phyloP scores from a whole-genome alignment of 257 asterid species.

The Solanum acaule region DNA sequence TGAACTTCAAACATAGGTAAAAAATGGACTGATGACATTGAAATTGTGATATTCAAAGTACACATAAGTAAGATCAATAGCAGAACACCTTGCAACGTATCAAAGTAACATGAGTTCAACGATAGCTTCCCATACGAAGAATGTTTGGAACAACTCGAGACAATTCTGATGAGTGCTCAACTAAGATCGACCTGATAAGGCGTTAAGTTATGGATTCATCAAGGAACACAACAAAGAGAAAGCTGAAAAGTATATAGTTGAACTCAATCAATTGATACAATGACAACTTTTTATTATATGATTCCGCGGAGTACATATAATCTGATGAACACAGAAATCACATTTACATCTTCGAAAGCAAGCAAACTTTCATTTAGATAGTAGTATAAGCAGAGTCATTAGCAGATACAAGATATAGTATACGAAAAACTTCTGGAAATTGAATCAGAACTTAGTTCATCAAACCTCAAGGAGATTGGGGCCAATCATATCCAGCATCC shows the following conservation, averaged over 20 bases:
- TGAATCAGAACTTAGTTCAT: neutral
- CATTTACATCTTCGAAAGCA: neutral
- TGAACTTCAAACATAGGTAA: neutral
- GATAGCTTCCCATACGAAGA: neutral
- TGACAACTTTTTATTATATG: neutral
- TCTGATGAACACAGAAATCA: neutral
- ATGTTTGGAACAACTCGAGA: neutral
- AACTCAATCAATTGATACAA: neutral
- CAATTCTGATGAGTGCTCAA: neutral
- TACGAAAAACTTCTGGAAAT: neutral
- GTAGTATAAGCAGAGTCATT: neutral
- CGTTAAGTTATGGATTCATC: neutral
- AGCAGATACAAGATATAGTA: neutral
- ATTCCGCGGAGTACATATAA: neutral
- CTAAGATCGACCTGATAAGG: neutral
- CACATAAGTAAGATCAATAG: neutral
- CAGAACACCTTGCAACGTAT: neutral
- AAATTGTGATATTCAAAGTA: neutral
- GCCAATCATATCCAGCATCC: conserved; percentile 33
- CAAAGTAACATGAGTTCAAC: neutral
- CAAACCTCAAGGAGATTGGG: conserved; percentile 32
- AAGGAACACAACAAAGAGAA: neutral
- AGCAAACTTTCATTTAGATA: neutral
- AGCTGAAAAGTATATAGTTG: neutral
- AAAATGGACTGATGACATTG: neutral